Evolutionary conservation across 1,139 yeast genomes (phyloP), one percentile per base, ranked within the genome.

Genomic region (Kluyveromyces sp.): DNA sequence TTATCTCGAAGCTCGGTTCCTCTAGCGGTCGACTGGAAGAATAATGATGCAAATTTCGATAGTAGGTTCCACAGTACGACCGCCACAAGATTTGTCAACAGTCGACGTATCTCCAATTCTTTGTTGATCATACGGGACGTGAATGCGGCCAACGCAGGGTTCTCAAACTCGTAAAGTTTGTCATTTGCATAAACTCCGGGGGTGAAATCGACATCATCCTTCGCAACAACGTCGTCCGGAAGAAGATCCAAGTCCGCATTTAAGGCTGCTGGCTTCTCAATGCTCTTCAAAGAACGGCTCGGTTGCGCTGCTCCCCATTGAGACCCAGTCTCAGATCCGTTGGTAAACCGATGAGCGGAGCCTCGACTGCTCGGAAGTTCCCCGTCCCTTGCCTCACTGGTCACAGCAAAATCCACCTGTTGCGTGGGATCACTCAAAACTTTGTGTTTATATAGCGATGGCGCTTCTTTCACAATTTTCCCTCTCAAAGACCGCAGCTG

Each of bases 31-130:
- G 56, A 58, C 26, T 48, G 41, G 11, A 54, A 25, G 26, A 57
- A 52, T 12, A 63, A 46, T 9, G 42, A 48, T 3, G 52, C 19
- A 38, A 64, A 53, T 42, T 61, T 64, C 38, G 50, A 45, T 7
- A 52, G 38, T 13, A 67, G 49, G 40, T 61, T 62, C 44, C 65
- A 50, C 1, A 55, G 43, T 8, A 61, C 50, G 15, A 67, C 46
- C 1, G 63, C 50, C 4, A 61, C 51, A 15, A 59, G 41, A 48
- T 69, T 70, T 3, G 59, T 50, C 4, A 69, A 51, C 4, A 67
- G 58, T 33, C 59, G 57, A 43, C 58, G 59, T 12, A 67, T 50
- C 38, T 68, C 69, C 20, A 65, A 53, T 50, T 70, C 72, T 49
- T 68, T 70, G 43, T 64, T 66, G 2, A 64, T 56, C 8, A 64